phyloP scores from a whole-genome alignment of 2,329 filamentous ascomycete species.

The Aspergillus pseudoglaucus region DNA sequence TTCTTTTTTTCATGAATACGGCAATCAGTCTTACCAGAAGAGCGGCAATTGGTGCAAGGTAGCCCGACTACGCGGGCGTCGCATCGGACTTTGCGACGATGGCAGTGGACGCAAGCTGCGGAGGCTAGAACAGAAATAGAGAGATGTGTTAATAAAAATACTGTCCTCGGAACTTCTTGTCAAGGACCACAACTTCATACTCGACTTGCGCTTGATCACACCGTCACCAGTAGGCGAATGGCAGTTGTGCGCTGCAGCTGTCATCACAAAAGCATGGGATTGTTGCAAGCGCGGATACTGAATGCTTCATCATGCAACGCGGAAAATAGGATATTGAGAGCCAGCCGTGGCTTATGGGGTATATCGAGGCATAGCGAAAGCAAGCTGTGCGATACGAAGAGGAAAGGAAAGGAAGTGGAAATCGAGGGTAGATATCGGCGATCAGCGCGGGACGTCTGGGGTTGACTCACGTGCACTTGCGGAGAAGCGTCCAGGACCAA shows the following conservation, averaged over 20 bases:
- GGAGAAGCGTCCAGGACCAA: neutral
- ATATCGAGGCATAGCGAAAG: neutral
- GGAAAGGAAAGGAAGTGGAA: neutral
- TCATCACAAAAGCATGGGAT: conserved; percentile 27
- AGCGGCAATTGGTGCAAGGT: conserved; percentile 45
- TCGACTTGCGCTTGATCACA: conserved; percentile 35
- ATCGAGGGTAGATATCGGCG: neutral
- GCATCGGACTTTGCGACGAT: conserved; percentile 47
- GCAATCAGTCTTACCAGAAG: conserved; percentile 38
- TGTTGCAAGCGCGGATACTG: neutral
- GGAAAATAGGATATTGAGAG: neutral
- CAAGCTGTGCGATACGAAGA: neutral
- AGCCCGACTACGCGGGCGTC: conserved; percentile 43
- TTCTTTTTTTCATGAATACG: conserved; percentile 48
- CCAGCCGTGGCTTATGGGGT: neutral
- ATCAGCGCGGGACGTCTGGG: neutral
- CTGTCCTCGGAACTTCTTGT: neutral
- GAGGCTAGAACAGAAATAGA: conserved; percentile 21
- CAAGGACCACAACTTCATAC: conserved; percentile 15
- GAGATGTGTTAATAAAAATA: neutral
- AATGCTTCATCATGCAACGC: neutral
- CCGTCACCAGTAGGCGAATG: conserved; percentile 27
- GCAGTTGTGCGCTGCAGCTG: conserved; percentile 29
- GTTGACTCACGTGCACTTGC: neutral
- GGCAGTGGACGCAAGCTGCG: conserved; percentile 45